Evolutionary conservation across 768 basidiomycete genomes (phyloP).

Genomic region (Asterophora parasitica): DNA sequence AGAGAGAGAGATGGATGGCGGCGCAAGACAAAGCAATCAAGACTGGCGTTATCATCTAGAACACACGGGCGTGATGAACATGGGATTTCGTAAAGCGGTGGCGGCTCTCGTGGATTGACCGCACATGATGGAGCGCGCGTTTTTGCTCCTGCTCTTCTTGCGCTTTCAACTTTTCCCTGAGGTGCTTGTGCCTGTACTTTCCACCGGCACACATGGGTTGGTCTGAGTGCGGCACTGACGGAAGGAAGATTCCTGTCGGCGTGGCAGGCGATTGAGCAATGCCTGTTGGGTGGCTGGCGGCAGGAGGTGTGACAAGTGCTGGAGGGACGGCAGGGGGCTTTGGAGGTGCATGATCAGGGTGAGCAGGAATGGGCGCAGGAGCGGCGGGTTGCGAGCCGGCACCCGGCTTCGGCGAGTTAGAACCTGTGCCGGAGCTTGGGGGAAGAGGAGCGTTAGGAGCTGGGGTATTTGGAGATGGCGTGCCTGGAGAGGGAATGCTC

Average conservation of each 20-base stretch:
- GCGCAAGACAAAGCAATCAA: not conserved
- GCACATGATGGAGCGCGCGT: slow-evolving; percentile 11
- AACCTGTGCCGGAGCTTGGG: slow-evolving; percentile 1
- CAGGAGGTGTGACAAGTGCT: not conserved
- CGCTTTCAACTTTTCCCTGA: too few species aligned
- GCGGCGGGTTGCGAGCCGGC: not conserved
- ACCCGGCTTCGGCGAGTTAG: not conserved
- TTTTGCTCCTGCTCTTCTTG: slow-evolving; percentile 6
- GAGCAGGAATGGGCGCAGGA: not conserved
- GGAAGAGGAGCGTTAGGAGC: not conserved
- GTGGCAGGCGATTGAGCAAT: slow-evolving; percentile 2
- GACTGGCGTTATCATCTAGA: not conserved
- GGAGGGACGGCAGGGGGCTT: not conserved
- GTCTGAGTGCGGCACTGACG: not conserved
- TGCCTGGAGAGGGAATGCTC: too few species aligned
- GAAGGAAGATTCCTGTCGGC: not conserved
- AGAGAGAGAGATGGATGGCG: not conserved
- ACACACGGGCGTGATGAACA: slow-evolving; percentile 5
- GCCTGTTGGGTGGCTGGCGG: too few species aligned
- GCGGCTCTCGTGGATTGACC: slow-evolving; percentile 9
- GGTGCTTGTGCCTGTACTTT: slow-evolving; percentile 15
- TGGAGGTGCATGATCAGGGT: not conserved
- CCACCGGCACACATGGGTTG: slow-evolving; percentile 10
- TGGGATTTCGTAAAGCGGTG: slow-evolving; percentile 11
- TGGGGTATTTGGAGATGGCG: too few species aligned